Conservation (phyloP, 2,329 filamentous ascomycete genomes). For the Ascochyta rabiei region DNA sequence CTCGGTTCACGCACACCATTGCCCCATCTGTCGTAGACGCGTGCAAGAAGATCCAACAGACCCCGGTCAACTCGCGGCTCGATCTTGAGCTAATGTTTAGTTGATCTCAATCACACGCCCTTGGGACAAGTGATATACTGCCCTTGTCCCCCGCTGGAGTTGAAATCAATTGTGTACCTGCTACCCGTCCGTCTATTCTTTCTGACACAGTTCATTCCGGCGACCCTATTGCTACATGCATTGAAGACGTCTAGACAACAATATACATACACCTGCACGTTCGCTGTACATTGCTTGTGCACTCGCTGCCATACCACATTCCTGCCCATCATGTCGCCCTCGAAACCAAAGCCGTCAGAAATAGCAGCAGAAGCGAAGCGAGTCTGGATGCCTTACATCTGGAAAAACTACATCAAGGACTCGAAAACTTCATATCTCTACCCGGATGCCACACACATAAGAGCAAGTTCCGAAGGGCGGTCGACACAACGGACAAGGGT, state of each 20-base stretch:
- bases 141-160: constrained; percentile 28
- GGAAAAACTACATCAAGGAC: constrained; percentile 59
- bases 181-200: constrained; percentile 15
- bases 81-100: constrained; percentile 40
- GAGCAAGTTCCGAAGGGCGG: constrained; percentile 56
- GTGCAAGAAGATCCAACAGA: constrained; percentile 26
- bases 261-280: constrained; percentile 2
- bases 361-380: constrained; percentile 76
- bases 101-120: constrained; percentile 37
- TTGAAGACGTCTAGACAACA: constrained; percentile 4
- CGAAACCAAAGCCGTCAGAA: constrained; percentile 69
- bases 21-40: constrained; percentile 36
- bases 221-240: constrained; percentile 12
- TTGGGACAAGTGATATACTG: constrained; percentile 37
- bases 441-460: constrained; percentile 45
- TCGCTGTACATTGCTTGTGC: constrained; percentile 5
- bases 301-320: constrained; percentile 8
- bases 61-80: constrained; percentile 37
- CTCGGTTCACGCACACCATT: constrained; percentile 38
- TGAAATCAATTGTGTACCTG: constrained; percentile 14
- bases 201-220: background rate
- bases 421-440: constrained; percentile 67
- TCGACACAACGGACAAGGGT: constrained; percentile 49
- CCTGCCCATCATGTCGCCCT: constrained; percentile 57
- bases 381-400: constrained; percentile 70